Evolutionary conservation across 345 rosid genomes (phyloP).

Genomic region (Pelargonium nanum): DNA sequence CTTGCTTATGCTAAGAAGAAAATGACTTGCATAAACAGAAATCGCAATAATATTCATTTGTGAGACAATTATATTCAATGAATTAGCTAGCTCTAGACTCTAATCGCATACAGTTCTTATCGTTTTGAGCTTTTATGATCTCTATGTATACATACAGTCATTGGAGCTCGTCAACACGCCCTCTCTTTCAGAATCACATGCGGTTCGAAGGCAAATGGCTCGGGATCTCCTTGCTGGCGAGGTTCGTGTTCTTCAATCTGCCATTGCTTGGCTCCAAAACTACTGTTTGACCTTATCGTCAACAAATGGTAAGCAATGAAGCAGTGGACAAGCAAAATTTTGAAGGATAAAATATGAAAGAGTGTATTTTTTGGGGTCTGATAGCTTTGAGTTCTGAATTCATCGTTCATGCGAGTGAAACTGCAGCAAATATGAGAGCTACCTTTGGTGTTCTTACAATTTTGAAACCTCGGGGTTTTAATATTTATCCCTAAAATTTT

Average conservation of each 20-base stretch:
- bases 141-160: conserved; percentile 40
- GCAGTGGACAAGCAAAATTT: neutral
- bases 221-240: conserved; percentile 58
- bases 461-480: too few species aligned
- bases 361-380: too few species aligned
- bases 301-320: neutral
- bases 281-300: conserved; percentile 34
- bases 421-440: too few species aligned
- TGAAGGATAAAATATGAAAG: neutral
- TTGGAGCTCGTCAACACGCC: conserved; percentile 17
- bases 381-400: too few species aligned
- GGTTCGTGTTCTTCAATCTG: conserved; percentile 58
- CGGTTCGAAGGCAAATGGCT: conserved; percentile 49
- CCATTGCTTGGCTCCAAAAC: conserved; percentile 54
- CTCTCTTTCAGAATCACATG: conserved; percentile 14
- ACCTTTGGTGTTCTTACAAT: too few species aligned
- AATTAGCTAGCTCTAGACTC: too few species aligned
- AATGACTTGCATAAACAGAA: neutral
- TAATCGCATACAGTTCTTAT: neutral
- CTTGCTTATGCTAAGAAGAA: too few species aligned
- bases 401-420: too few species aligned
- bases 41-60: too few species aligned
- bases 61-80: too few species aligned
- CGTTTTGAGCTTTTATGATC: conserved; percentile 5
- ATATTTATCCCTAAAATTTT: too few species aligned